phyloP scores from a whole-genome alignment of 768 basidiomycete genomes.

The Trametes meyenii region DNA sequence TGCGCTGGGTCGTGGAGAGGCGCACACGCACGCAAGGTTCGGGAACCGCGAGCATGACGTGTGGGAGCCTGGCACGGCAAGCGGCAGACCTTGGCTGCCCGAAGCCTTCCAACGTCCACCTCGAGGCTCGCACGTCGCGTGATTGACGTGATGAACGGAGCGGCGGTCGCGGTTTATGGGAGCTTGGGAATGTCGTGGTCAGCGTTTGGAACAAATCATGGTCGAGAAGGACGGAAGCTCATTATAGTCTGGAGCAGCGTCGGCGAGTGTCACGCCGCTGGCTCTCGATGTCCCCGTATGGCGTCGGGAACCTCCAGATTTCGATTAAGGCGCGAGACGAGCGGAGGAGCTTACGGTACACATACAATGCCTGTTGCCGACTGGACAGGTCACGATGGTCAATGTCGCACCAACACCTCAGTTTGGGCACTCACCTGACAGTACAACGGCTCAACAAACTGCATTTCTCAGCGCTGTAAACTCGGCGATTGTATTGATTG shows the following conservation, averaged over 20 bases:
- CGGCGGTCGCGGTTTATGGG: conserved; percentile 6
- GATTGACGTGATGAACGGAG: conserved; percentile 23
- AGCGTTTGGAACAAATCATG: conserved; percentile 4
- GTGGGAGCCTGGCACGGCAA: background rate
- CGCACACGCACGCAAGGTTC: background rate
- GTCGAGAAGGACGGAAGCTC: conserved; percentile 16
- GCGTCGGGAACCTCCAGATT: background rate
- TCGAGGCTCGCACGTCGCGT: conserved; percentile 13
- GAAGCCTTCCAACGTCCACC: conserved; percentile 3
- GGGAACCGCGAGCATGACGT: background rate
- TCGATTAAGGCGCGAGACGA: background rate
- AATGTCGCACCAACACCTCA: too few species aligned
- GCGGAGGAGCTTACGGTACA: background rate
- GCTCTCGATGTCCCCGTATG: background rate
- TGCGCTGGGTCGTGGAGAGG: background rate
- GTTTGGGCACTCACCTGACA: too few species aligned
- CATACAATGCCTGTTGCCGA: background rate
- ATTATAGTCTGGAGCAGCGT: conserved; percentile 10
- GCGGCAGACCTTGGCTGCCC: background rate
- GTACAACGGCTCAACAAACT: too few species aligned
- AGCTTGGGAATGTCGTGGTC: conserved; percentile 8
- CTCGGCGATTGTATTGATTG: too few species aligned
- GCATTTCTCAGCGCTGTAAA: too few species aligned
- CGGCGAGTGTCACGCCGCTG: background rate
- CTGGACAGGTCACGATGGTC: too few species aligned